These are phyloP conservation scores for Penicillium longicatenatum DNA, from an alignment of 495 filamentous ascomycete species.

Conservation along the genomic window DNA sequence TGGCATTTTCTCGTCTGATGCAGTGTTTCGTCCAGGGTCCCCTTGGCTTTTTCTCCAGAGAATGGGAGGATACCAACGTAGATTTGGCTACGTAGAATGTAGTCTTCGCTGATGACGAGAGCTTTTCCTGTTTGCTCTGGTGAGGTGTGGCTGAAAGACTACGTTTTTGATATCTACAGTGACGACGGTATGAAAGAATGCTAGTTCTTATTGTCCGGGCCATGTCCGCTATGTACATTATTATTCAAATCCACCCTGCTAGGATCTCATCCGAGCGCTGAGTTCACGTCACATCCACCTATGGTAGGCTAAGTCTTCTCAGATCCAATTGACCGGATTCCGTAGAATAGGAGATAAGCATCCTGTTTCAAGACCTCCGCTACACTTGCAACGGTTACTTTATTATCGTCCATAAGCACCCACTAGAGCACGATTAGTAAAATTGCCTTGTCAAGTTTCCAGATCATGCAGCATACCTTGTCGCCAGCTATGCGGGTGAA, in stretches of 20 bases:
- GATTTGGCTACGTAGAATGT: background rate
- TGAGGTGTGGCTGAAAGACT: no score
- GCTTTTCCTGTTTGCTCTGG: no score
- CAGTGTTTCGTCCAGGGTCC: background rate
- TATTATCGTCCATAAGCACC: slow-evolving; percentile 91
- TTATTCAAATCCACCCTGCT: background rate
- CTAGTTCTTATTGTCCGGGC: background rate
- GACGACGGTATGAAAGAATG: background rate
- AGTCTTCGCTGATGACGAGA: no score
- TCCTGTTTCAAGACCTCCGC: slow-evolving; percentile 77
- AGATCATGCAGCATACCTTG: slow-evolving; percentile 54
- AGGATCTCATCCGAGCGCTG: background rate
- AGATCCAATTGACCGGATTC: slow-evolving; percentile 59
- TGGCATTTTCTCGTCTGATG: background rate
- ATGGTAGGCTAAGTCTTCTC: slow-evolving; percentile 5
- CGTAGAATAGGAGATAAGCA: slow-evolving; percentile 89
- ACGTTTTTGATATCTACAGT: no score
- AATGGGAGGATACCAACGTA: background rate
- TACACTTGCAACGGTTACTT: slow-evolving; percentile 76
- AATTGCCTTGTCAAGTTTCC: slow-evolving; percentile 4
- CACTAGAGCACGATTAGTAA: slow-evolving; percentile 56
- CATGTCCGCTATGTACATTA: background rate
- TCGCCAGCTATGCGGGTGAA: slow-evolving; percentile 74
- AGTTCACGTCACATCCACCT: background rate
- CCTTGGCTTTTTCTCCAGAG: background rate